Percentiles rank a stretch among this genome's conserved stretches.
phyloP scores from a whole-genome alignment of 1,139 yeast genomes.

The Debaryomyces fabryi region DNA sequence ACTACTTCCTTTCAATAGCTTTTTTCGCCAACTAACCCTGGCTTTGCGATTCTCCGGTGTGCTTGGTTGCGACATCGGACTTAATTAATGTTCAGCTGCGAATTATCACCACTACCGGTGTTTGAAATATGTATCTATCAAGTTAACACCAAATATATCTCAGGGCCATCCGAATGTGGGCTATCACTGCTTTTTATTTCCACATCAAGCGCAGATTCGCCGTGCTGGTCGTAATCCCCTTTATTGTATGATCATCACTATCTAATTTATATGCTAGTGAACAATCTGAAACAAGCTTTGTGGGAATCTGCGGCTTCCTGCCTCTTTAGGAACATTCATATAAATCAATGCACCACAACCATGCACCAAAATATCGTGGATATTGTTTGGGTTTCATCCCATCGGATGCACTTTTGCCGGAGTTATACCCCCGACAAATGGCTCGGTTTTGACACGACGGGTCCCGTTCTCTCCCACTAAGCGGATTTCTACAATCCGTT shows the following conservation, averaged over 20 bases:
- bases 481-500: constrained; percentile 11
- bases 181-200: background rate
- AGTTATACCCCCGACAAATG: background rate
- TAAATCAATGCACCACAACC: background rate
- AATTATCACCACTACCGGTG: background rate
- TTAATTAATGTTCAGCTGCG: constrained; percentile 3
- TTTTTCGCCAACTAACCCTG: constrained; percentile 4
- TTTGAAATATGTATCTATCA: background rate
- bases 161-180: background rate
- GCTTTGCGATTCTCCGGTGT: constrained; percentile 2
- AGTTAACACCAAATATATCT: background rate
- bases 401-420: too few species aligned
- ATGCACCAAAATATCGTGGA: background rate
- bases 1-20: background rate
- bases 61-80: constrained; percentile 2
- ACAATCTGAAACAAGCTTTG: constrained; percentile 6
- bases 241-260: background rate
- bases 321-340: background rate
- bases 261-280: background rate
- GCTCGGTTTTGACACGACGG: constrained; percentile 2
- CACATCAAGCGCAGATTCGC: background rate
- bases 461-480: background rate
- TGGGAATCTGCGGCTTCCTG: constrained; percentile 8
- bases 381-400: too few species aligned
- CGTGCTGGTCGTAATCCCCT: background rate